Evolutionary conservation across 2,329 filamentous ascomycete genomes (phyloP), one percentile per base, ranked within the genome.

Genomic region (Fusarium temperatum): DNA sequence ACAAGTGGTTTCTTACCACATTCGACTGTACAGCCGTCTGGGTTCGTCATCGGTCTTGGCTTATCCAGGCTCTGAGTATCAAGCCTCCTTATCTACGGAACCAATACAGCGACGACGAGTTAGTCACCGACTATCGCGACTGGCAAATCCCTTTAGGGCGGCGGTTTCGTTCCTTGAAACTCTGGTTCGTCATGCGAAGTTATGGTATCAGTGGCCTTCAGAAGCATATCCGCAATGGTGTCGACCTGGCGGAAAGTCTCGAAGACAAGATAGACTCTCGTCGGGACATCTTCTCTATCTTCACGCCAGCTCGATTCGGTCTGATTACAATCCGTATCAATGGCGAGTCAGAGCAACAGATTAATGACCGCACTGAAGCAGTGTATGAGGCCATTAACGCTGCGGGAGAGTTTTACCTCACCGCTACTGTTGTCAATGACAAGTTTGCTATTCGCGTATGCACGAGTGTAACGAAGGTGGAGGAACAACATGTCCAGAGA

Each of bases 1-100:
- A 98, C 87, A 98, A 98, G 85, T 98, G 96, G 96, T 87, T 98
- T 54, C 90, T 98, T 24, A 95, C 94, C 65, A 98, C 97, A 83
- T 98, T 98, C 78, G 96, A 98, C 81, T 89, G 87, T 77, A 94
- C 93, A 62, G 93, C 93, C 74, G 88, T 98, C 51, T 98, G 90
- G 83, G 91, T 98, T 55, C 91, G 92, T 72, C 88, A 91, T 78
- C 89, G 95, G 22, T 85, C 86, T 62, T 91, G 95, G 83, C 89
- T 98, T n/a, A 94, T 93, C 48, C 88, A 92, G 70, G 93, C 95
- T 1, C 88, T 98, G 47, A 91, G 90, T 79, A 92, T 96, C 80
- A 92, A 92, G 22, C 94, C 94, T 0, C 88, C 92, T 9, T 98
- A 97, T 84, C 89, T 98, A 35, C 83, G 91, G 73, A 98, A 98